Evolutionary conservation across 176 grass and related monocot species (phyloP).

Genomic region (Oryza nivara): DNA sequence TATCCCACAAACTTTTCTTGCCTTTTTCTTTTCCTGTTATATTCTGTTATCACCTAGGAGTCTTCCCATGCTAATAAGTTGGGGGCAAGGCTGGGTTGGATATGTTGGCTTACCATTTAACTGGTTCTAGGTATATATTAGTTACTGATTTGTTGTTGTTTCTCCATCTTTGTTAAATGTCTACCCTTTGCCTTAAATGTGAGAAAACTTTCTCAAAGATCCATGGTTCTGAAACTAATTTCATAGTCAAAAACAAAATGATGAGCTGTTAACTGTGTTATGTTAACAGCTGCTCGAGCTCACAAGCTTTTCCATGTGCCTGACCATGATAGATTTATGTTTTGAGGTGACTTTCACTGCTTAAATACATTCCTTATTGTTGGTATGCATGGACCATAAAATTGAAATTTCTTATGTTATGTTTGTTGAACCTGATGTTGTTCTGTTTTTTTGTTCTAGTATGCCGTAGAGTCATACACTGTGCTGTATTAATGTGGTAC

Average conservation of each 20-base stretch:
- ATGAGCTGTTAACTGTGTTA: background rate
- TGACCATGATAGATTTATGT: background rate
- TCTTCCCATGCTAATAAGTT: background rate
- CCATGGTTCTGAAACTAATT: slow-evolving; percentile 4
- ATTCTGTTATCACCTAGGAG: background rate
- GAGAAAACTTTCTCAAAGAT: background rate
- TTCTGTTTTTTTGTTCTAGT: background rate
- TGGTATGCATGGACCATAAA: background rate
- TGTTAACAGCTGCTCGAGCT: background rate
- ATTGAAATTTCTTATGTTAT: slow-evolving; percentile 4
- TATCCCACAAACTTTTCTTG: background rate
- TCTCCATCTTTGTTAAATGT: background rate
- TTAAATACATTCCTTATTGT: slow-evolving; percentile 6
- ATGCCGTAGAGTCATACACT: background rate
- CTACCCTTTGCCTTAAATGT: background rate
- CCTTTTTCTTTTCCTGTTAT: background rate
- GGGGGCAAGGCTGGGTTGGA: background rate
- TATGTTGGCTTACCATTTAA: background rate
- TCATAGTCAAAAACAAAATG: slow-evolving; percentile 9
- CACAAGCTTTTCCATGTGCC: slow-evolving; percentile 4
- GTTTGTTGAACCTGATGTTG: background rate
- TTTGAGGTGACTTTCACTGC: slow-evolving; percentile 18
- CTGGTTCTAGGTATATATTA: background rate
- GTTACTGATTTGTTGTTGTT: background rate
- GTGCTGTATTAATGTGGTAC: background rate